Percentiles rank a stretch among this genome's conserved stretches.
Evolutionary conservation across 768 basidiomycete species (phyloP).

Genomic region (Kwoniella newhampshirensis): DNA sequence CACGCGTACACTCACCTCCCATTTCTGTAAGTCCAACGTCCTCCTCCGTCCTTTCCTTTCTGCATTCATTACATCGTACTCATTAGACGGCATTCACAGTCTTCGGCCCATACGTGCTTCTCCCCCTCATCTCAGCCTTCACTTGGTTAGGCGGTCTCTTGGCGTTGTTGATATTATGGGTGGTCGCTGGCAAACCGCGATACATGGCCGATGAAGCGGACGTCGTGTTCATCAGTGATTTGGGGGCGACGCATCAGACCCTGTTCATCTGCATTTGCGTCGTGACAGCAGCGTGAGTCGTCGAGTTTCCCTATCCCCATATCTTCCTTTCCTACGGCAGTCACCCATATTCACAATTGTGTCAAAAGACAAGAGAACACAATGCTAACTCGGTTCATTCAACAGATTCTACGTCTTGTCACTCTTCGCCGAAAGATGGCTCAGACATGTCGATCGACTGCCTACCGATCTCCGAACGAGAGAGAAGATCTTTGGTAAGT

Average conservation of each 20-base stretch:
- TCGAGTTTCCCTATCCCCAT: no score
- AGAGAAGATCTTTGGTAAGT: conserved; percentile 50
- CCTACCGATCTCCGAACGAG: conserved; percentile 47
- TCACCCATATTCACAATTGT: no score
- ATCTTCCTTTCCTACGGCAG: no score
- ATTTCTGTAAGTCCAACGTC: conserved; percentile 33
- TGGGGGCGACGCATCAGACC: conserved; percentile 43
- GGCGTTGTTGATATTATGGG: conserved; percentile 49
- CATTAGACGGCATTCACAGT: no score
- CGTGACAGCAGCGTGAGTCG: conserved; percentile 26
- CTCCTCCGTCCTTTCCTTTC: no score
- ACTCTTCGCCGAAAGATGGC: conserved; percentile 54
- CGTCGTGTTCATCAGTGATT: conserved; percentile 54
- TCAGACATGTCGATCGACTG: conserved; percentile 55
- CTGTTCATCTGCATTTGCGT: conserved; percentile 46
- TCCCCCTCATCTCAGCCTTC: conserved; percentile 41
- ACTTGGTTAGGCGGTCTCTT: conserved; percentile 51
- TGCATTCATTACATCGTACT: no score
- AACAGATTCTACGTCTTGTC: conserved; percentile 52
- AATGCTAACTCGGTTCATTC: not conserved
- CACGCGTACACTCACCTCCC: conserved; percentile 39
- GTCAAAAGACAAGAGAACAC: no score
- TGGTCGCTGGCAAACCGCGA: conserved; percentile 42
- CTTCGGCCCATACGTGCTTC: conserved; percentile 49
- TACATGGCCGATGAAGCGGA: conserved; percentile 46